Evolutionary conservation across 2,329 filamentous ascomycete genomes (phyloP), one percentile per base, ranked within the genome.

Genomic region (Hypoxylon sp.): DNA sequence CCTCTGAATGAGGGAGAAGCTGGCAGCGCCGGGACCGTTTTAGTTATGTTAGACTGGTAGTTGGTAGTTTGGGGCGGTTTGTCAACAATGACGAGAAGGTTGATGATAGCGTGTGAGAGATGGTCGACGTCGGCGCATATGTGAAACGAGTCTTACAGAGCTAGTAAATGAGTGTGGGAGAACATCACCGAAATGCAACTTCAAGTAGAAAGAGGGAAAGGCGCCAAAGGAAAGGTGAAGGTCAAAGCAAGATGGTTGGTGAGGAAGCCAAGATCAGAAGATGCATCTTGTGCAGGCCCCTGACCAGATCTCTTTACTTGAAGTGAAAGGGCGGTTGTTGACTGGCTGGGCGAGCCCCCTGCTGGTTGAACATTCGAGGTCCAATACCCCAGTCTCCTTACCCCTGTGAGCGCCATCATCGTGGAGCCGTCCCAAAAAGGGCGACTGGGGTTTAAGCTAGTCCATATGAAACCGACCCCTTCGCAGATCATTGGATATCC

Each of bases 211-310:
- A 63, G 65, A 69, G 61, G 67, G 60, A 64, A 71, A 62, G 62
- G 69, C 69, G 69, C 69, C 54, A 59, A 67, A 68, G 46, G 62
- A 68, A 57, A 63, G 53, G 62, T 71, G 68, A 72, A 70, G 68
- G 66, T 67, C 65, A 65, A 67, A 70, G 62, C 59, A 68, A 67
- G 31, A 51, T 71, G 72, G 71, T 71, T 73, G 70, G 69, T 61
- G 72, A 72, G 67, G 70, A 75, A 68, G 69, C 69, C 55, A 68
- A 70, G 73, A 72, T 57, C 53, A 70, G 54, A 66, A 69, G 57
- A 66, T 62, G 70, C 35, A 67, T 65, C 62, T 63, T 62, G 50
- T 58, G 32, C 24, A 62, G 11, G 61, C 71, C 71, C 71, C 69
- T 68, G 69, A 67, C 61, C 17, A 73, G 67, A 73, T 73, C 62